Base-by-base conservation (phyloP, 1,284 basidiomycete species). In the Wallemia hederae region DNA sequence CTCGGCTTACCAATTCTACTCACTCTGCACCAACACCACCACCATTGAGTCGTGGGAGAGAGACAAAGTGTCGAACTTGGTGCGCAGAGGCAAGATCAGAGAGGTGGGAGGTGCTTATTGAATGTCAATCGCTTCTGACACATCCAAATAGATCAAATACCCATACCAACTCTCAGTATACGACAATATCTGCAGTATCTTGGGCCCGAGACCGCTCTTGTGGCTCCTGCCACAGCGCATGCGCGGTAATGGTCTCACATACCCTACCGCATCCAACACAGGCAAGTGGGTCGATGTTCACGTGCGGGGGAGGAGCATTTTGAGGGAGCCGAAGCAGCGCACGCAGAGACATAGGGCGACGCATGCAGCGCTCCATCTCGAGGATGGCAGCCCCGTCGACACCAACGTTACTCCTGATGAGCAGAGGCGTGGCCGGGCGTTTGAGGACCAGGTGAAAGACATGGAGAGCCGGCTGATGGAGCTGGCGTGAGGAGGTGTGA, bases 31-130 rank as follows among this genome's bases (percentile, higher is more conserved):
- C 24, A 98, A 98, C 69, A 82, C 82, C 14, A 98, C 92, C 0
- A 97, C 92, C 0, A 94, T 98, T 62, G 92, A 98, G 72, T 81
- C 85, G 0, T 94, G 88, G 86, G 94, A 98, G 70, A 96, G 96
- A 72, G 90, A 98, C 68, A 89, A 85, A 69, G 87, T 82, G 0
- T 82, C 86, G 2, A 85, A 80, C 0, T 77, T 97, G 65, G 79
- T 89, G 57, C 78, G 85, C 15, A 74, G 83, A 62, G 92, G 91
- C 1, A 85, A 84, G 71, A 83, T 97, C 63, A 78, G 76, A 60
- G 84, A 89, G 72, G 83, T 84, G 63, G 26, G 75, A 67, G 7
- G 27, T 55, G n/a, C 55, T 59, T 17, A 63, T 29, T 57, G 15
- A 59, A 7, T 59, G 49, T 60, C 9, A 22, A 55, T 28, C n/a